Base-by-base conservation (phyloP, 495 filamentous ascomycete species). In the Aspergillus taichungensis region DNA sequence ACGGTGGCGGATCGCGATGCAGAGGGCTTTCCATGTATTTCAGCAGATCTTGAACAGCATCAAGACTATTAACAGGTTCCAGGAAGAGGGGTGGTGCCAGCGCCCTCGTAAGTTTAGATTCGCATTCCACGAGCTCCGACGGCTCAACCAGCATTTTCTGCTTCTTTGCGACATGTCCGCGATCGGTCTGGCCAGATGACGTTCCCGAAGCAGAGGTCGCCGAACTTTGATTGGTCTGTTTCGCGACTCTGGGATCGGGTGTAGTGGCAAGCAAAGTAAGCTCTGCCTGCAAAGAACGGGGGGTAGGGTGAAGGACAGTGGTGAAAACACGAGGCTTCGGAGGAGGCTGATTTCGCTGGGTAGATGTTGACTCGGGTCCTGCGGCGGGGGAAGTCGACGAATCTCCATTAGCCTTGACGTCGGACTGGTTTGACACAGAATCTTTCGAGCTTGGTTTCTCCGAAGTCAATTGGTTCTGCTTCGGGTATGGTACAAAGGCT, bases 251-350 rank as follows among this genome's bases (percentile, higher is more conserved):
- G 0, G 73, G 69, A 37, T 78, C 74, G 5, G 84, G 84, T 3
- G 85, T 94, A 10, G 75, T 80, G 0, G 84, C 82, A 43, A 91
- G 80, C 30, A 92, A 73, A 35, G 76, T 73, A 40, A 95, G 69
- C 53, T 96, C 91, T 34, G 74, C 72, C 42, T 87, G 76, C 31
- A 86, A 58, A 30, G 78, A 87, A 42, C 85, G 77, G 8, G 78
- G 69, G 0, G 92, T 96, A 6, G 94, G 88, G 45, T 87, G 87
- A 10, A 97, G 79, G 5, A 96, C 89, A 32, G 83, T 80, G 1
- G 87, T 91, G 45, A 73, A 79, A 9, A 91, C 70, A 42, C 75
- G 82, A 27, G 79, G 77, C 51, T 84, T 84, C 2, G 71, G 57
- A 2, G 57, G 35, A 13, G 53, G 43, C 35, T 72, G 63, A 49